phyloP scores from a whole-genome alignment of 2,329 filamentous ascomycete species.

The Sporothrix pallida region DNA sequence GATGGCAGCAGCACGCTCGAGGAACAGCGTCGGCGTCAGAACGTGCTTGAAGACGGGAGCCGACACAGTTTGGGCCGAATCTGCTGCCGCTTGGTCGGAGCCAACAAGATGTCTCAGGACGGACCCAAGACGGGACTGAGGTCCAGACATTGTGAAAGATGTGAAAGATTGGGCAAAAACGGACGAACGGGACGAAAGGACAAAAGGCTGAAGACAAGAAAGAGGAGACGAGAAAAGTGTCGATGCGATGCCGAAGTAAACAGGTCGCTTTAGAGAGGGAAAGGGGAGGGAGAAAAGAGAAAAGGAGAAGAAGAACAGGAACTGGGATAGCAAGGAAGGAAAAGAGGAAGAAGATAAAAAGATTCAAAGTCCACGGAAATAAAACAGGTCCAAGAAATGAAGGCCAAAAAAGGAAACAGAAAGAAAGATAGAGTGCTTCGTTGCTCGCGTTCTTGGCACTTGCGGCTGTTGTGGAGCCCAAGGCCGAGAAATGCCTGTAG shows the following conservation, averaged over 20 bases:
- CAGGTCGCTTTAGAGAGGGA: neutral
- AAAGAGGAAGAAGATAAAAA: neutral
- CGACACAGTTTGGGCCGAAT: constrained; percentile 39
- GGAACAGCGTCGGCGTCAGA: constrained; percentile 85
- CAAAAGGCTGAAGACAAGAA: neutral
- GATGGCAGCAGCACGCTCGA: constrained; percentile 79
- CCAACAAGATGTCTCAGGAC: constrained; percentile 59
- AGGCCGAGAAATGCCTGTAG: constrained; percentile 19
- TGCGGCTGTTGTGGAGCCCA: constrained; percentile 6
- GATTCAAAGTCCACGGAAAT: neutral
- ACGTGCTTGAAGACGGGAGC: constrained; percentile 66
- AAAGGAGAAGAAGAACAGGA: neutral
- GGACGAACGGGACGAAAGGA: neutral
- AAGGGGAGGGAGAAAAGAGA: neutral
- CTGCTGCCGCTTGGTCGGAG: constrained; percentile 41
- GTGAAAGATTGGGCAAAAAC: no score
- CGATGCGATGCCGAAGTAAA: neutral
- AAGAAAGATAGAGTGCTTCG: constrained; percentile 14
- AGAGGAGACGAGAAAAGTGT: neutral
- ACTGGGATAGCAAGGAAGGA: neutral
- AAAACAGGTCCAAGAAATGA: neutral
- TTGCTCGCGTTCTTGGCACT: neutral
- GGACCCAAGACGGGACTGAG: constrained; percentile 64
- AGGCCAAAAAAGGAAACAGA: neutral
- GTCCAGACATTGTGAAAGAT: constrained; percentile 61